These are phyloP conservation scores for Rhizophora mangle DNA, from an alignment of 345 rosid genomes.

Conservation along the genomic window DNA sequence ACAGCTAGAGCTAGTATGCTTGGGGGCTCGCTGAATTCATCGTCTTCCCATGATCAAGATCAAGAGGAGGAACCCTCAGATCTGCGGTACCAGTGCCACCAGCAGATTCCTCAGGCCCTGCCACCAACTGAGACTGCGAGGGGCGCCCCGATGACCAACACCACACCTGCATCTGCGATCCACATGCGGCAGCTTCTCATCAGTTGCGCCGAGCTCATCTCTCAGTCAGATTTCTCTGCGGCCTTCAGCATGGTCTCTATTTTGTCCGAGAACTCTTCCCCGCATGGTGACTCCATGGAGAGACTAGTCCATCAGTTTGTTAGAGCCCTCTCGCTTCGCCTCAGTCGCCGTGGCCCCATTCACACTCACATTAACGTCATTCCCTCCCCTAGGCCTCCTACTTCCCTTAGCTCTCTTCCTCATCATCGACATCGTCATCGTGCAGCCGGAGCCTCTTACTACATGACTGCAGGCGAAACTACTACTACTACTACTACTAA, in stretches of 20 bases:
- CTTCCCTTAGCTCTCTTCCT: not conserved
- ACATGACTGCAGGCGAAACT: not conserved
- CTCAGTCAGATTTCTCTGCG: constrained; percentile 67
- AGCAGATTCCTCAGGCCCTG: constrained; percentile 14
- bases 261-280: constrained; percentile 56
- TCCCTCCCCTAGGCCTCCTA: constrained; percentile 2
- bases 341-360: constrained; percentile 33
- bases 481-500: not conserved
- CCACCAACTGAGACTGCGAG: not conserved
- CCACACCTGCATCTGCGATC: constrained; percentile 29
- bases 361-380: constrained; percentile 2
- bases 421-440: not conserved
- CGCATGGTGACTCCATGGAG: constrained; percentile 77
- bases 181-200: constrained; percentile 71
- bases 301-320: constrained; percentile 66
- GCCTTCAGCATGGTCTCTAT: constrained; percentile 63
- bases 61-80: constrained; percentile 40
- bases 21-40: constrained; percentile 28
- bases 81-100: constrained; percentile 31
- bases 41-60: constrained; percentile 26
- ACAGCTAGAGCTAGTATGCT: constrained; percentile 12
- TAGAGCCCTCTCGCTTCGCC: constrained; percentile 73
- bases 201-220: constrained; percentile 61
- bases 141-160: not conserved
- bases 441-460: not conserved